Evolutionary conservation across 1,139 yeast genomes (phyloP), one percentile per base, ranked within the genome.

Genomic region (Pichia sp.): DNA sequence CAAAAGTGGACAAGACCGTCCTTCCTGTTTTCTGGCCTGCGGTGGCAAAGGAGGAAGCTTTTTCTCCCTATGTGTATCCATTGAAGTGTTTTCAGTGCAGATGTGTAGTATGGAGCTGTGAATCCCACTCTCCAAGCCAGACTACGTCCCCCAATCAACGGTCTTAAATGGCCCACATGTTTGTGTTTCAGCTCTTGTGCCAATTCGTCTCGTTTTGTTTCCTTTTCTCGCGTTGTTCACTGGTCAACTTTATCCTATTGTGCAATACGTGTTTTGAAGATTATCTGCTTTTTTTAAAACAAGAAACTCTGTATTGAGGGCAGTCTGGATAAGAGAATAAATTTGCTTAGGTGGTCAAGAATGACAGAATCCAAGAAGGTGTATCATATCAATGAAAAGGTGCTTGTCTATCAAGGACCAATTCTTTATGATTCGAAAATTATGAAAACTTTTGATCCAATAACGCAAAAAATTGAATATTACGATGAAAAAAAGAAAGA

Each of bases 391-490:
- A 32, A 37, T 14, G 52, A 50, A n/a, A 50, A 47, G 39, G 60
- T 51, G 3, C 67, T 87, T 53, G 96, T 95, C 13, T 89, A 76
- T 60, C 96, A 89, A 59, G 96, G 96, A 0, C 95, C 96, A 3
- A 63, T 89, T 50, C 72, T 89, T 11, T 89, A 89, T 58, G 95
- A 88, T 62, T 95, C 96, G 49, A 86, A 84, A 58, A 75, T 89
- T 15, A 57, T 84, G 39, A 77, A 77, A 54, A 64, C 72, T 1
- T 86, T 80, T 59, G 76, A 77, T 45, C 78, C 82, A 1, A 69
- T 70, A 27, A 47, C 66, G 6, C 64, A 64, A 43, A 52, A 53
- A 23, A 68, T 75, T 4, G 63, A 66, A 22, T 60, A 63, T 13
- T 65, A 64, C 25, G 78, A 74, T 28, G 52, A 50, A 15, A 54